Base-by-base conservation (phyloP, 345 rosid species). In the Heritiera fomes region DNA sequence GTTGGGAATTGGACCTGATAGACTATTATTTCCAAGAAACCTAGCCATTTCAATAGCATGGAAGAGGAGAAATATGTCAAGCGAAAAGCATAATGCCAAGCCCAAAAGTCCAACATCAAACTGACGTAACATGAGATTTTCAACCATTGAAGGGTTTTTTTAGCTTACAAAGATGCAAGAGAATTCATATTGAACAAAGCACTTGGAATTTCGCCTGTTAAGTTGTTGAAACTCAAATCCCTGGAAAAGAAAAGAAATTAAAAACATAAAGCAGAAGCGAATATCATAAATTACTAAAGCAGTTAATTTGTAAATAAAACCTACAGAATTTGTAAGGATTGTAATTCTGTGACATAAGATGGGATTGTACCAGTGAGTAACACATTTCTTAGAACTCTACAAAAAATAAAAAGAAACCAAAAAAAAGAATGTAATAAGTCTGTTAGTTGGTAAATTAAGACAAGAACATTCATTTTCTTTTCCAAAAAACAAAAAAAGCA, bases 181-280 rank as follows among this genome's bases (percentile, higher is more conserved):
- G 40, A 11, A 32, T n/a, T 10, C 67, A 62, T 62, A 23, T 3
- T 62, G 67, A 62, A 62, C 41, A 62, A 62, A 30, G 41, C 67
- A 11, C 67, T 62, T 30, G 67, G 67, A 62, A 62, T 62, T 62
- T 62, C 41, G 41, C 67, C 67, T 13, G 67, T 62, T 6, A 62
- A 62, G 67, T 62, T 78, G 85, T 85, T 85, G 80, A 80, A 85
- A 75, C 85, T 83, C 69, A 82, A 80, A 56, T 82, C 87, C 82
- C 87, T 85, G 62, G 18, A 78, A 52, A n/a, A 41, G 3, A 41
- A 46, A 64, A 6, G 10, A 38, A 28, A 12, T 32, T 28, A 3
- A 47, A 28, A 46, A 15, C n/a, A 60, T 45, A 10, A 9, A 58
- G 2, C 6, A 53, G 12, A 67, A 59, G 7, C 40, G 41, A 47